Evolutionary conservation across 176 grass and related monocot species (phyloP).

Genomic region (Areca catechu): DNA sequence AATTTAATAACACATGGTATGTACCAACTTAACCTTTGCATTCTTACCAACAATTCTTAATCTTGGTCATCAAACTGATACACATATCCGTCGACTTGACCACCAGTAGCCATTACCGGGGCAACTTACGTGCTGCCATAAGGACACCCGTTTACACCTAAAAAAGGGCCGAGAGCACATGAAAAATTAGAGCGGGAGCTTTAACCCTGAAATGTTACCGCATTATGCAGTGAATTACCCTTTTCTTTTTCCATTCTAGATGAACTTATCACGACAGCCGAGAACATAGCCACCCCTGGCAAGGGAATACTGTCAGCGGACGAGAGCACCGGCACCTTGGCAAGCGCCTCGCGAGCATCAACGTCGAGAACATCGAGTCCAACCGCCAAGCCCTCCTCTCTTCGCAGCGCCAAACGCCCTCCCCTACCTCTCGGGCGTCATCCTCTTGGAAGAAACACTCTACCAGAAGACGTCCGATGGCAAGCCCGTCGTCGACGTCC

Average conservation of each 20-base stretch:
- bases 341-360: constrained; percentile 86
- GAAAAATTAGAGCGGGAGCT: too few species aligned
- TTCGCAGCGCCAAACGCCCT: constrained; percentile 58
- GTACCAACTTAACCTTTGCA: too few species aligned
- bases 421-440: constrained; percentile 65
- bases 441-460: constrained; percentile 93
- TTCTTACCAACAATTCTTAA: too few species aligned
- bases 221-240: too few species aligned
- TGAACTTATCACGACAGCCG: constrained; percentile 84
- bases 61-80: too few species aligned
- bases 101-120: too few species aligned
- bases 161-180: too few species aligned
- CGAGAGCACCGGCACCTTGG: constrained; percentile 89
- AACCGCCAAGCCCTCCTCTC: constrained; percentile 84
- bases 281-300: constrained; percentile 76
- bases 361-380: constrained; percentile 77
- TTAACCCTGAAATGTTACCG: too few species aligned
- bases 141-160: too few species aligned
- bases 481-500: constrained; percentile 66
- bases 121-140: too few species aligned
- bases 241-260: constrained; percentile 21
- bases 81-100: too few species aligned
- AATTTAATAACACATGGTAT: too few species aligned
- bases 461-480: constrained; percentile 56
- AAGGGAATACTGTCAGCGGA: constrained; percentile 84